These are phyloP conservation scores for Macrolepiota dolichaula DNA, from an alignment of 768 basidiomycete species.

Conservation along the genomic window DNA sequence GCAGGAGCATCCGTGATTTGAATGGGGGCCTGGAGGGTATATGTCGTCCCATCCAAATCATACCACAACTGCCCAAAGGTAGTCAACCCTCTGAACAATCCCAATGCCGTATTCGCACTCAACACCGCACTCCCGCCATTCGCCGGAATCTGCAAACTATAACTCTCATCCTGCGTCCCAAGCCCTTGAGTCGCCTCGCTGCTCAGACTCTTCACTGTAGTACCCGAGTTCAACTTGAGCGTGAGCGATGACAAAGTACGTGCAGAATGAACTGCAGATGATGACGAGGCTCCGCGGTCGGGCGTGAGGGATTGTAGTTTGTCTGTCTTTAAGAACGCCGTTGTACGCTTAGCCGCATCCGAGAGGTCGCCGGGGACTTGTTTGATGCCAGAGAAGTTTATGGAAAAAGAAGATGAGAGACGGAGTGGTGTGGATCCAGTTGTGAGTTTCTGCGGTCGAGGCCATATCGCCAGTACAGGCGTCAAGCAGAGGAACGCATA, in stretches of 20 bases:
- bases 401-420: conserved; percentile 32
- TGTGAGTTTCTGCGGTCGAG: conserved; percentile 36
- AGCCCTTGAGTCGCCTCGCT: conserved; percentile 49
- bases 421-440: conserved; percentile 36
- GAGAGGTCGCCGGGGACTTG: conserved; percentile 52
- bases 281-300: conserved; percentile 56
- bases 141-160: conserved; percentile 52
- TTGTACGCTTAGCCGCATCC: conserved; percentile 50
- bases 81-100: conserved; percentile 68
- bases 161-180: conserved; percentile 57
- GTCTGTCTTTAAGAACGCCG: conserved; percentile 43
- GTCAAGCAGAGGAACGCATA: conserved; percentile 20
- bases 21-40: conserved; percentile 55
- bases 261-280: conserved; percentile 34
- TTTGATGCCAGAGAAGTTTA: conserved; percentile 39
- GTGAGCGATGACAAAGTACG: conserved; percentile 40
- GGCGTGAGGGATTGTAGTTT: conserved; percentile 57
- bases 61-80: conserved; percentile 77
- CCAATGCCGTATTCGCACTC: conserved; percentile 61
- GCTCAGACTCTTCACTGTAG: conserved; percentile 42
- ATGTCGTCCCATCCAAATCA: conserved; percentile 43
- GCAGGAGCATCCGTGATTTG: conserved; percentile 60
- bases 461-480: conserved; percentile 32
- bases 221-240: conserved; percentile 31
- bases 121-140: conserved; percentile 55